phyloP scores from a whole-genome alignment of 163 green algal species.

The Scenedesmus sp. region DNA sequence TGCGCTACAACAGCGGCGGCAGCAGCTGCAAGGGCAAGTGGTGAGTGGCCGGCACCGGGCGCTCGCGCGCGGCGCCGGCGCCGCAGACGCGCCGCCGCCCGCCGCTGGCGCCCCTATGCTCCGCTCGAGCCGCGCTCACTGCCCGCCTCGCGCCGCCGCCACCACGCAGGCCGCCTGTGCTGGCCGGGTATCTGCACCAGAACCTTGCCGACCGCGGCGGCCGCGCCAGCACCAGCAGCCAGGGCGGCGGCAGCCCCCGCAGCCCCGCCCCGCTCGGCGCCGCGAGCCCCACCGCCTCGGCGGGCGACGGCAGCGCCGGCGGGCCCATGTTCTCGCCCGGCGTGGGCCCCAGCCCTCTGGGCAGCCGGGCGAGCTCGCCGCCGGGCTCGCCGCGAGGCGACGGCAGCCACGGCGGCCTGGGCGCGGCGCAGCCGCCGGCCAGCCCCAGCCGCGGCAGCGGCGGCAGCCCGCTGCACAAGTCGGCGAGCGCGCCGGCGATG shows the following conservation, averaged over 20 bases:
- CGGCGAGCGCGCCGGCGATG: not conserved
- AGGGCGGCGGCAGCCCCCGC: too few relatives aligned
- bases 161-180: constrained; percentile 2
- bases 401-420: not conserved
- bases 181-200: constrained; percentile 28
- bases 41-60: constrained; percentile 5
- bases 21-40: constrained; percentile 31
- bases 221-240: not conserved
- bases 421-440: not conserved
- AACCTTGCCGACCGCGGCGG: not conserved
- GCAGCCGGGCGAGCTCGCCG: not conserved
- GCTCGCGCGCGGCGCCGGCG: too few relatives aligned
- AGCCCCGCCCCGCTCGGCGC: too few relatives aligned
- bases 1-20: constrained; percentile 1
- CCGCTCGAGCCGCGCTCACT: too few relatives aligned
- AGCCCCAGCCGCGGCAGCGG: not conserved
- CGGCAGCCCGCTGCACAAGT: constrained; percentile 3
- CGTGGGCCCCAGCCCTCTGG: not conserved
- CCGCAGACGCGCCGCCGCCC: too few relatives aligned
- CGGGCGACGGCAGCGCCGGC: not conserved
- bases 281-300: too few relatives aligned
- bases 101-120: too few relatives aligned
- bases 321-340: too few relatives aligned
- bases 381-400: not conserved
- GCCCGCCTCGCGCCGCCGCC: too few relatives aligned